These are phyloP conservation scores for Remersonia thermophila DNA, from an alignment of 2,329 filamentous ascomycete species.

Conservation along the genomic window DNA sequence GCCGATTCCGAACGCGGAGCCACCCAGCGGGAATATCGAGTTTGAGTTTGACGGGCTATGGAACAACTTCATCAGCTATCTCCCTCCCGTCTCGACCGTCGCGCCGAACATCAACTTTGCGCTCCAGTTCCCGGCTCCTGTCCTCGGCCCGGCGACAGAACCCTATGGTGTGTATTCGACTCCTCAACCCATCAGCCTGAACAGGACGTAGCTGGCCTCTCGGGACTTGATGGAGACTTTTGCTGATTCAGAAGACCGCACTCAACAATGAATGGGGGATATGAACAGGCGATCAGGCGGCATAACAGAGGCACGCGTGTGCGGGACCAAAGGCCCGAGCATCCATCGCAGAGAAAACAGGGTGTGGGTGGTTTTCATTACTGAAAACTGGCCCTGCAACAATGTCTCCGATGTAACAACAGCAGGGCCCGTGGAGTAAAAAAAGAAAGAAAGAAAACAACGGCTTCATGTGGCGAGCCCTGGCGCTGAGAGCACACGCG, in stretches of 20 bases:
- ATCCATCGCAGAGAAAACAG: too few species aligned
- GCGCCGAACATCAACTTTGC: slow-evolving; percentile 7
- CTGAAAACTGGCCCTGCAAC: too few species aligned
- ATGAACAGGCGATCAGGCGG: background rate
- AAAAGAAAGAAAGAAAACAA: too few species aligned
- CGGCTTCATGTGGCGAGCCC: too few species aligned
- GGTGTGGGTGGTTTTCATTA: too few species aligned
- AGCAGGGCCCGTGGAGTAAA: too few species aligned
- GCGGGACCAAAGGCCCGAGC: too few species aligned
- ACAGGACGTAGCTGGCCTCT: slow-evolving; percentile 6
- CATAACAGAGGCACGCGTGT: too few species aligned
- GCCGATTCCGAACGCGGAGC: slow-evolving; percentile 17
- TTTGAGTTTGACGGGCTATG: slow-evolving; percentile 28
- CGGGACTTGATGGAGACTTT: slow-evolving; percentile 9
- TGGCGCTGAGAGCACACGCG: too few species aligned
- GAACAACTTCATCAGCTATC: slow-evolving; percentile 18
- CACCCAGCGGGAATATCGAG: slow-evolving; percentile 22
- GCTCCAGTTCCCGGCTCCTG: slow-evolving; percentile 11
- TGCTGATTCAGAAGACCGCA: slow-evolving; percentile 7
- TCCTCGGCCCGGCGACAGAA: slow-evolving; percentile 7
- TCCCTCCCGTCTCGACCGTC: slow-evolving; percentile 13
- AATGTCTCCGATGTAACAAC: too few species aligned
- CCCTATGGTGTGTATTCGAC: slow-evolving; percentile 11
- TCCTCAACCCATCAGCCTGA: background rate
- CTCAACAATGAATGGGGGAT: slow-evolving; percentile 5